These are phyloP conservation scores for Heliocybe sulcata DNA, from an alignment of 1,284 basidiomycete genomes.

Conservation along the genomic window DNA sequence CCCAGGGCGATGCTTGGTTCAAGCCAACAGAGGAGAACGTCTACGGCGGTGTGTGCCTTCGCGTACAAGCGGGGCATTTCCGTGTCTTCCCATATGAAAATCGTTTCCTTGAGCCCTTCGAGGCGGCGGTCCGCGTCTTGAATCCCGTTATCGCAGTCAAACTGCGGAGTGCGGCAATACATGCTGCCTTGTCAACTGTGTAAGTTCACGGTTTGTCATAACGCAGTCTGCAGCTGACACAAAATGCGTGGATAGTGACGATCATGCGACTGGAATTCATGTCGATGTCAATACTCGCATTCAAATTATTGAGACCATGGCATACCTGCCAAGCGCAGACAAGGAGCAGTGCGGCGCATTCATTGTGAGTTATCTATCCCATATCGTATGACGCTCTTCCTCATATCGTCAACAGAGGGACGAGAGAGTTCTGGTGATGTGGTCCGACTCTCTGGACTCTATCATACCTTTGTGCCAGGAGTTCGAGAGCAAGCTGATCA, in stretches of 20 bases:
- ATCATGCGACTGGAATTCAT: constrained; percentile 45
- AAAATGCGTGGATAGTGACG: constrained; percentile 28
- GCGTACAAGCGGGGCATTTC: constrained; percentile 54
- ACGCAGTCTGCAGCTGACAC: background rate
- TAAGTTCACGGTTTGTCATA: constrained; percentile 29
- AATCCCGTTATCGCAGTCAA: constrained; percentile 81
- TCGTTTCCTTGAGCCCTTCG: constrained; percentile 53
- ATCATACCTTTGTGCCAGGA: constrained; percentile 59
- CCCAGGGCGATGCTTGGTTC: constrained; percentile 70
- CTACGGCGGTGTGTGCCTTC: constrained; percentile 61
- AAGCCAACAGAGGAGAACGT: constrained; percentile 68
- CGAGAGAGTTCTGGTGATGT: constrained; percentile 68
- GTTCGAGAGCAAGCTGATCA: constrained; percentile 75
- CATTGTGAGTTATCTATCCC: constrained; percentile 37
- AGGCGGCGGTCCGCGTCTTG: constrained; percentile 59
- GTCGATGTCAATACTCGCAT: constrained; percentile 53
- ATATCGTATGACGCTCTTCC: background rate
- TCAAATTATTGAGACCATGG: constrained; percentile 59
- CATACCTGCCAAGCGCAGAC: constrained; percentile 58
- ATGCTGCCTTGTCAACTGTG: constrained; percentile 65
- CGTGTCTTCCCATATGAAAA: constrained; percentile 67
- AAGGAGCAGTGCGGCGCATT: constrained; percentile 85
- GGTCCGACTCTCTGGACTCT: constrained; percentile 69
- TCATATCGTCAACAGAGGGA: constrained; percentile 40
- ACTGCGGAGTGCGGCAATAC: constrained; percentile 72